These are phyloP conservation scores for Combretum micranthum DNA, from an alignment of 345 rosid species.

Conservation along the genomic window DNA sequence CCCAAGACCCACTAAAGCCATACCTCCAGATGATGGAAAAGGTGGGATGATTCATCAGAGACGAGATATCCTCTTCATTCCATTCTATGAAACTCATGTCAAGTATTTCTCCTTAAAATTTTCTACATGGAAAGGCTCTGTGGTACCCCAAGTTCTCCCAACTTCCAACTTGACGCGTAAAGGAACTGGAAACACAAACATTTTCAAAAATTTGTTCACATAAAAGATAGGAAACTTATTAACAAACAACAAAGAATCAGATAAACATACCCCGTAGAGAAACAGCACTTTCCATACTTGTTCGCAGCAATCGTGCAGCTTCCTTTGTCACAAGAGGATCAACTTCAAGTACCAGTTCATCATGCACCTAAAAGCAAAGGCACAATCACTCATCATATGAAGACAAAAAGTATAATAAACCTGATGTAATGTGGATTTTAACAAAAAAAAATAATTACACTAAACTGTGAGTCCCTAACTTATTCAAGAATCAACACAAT, in stretches of 20 bases:
- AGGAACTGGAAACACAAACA: conserved; percentile 49
- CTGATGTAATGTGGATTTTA: background rate
- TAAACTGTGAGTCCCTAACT: too few species aligned
- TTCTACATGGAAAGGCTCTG: conserved; percentile 52
- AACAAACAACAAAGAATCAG: background rate
- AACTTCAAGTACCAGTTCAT: conserved; percentile 83
- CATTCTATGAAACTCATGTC: conserved; percentile 19
- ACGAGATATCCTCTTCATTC: background rate
- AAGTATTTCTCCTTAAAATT: conserved; percentile 19
- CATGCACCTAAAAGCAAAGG: conserved; percentile 58
- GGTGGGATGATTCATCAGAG: too few species aligned
- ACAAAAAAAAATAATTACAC: conserved; percentile 2
- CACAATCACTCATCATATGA: background rate
- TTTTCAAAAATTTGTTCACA: conserved; percentile 5
- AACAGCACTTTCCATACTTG: conserved; percentile 79
- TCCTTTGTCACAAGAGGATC: conserved; percentile 65
- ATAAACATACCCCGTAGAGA: conserved; percentile 47
- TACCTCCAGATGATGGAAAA: too few species aligned
- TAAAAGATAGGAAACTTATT: background rate
- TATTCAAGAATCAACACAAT: too few species aligned
- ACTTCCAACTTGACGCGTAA: conserved; percentile 72
- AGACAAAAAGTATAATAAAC: background rate
- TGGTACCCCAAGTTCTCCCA: conserved; percentile 94
- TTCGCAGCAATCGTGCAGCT: conserved; percentile 57
- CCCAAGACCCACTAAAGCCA: too few species aligned